Base-by-base conservation (phyloP, 2,329 filamentous ascomycete genomes). In the Pseudogymnoascus sp. region DNA sequence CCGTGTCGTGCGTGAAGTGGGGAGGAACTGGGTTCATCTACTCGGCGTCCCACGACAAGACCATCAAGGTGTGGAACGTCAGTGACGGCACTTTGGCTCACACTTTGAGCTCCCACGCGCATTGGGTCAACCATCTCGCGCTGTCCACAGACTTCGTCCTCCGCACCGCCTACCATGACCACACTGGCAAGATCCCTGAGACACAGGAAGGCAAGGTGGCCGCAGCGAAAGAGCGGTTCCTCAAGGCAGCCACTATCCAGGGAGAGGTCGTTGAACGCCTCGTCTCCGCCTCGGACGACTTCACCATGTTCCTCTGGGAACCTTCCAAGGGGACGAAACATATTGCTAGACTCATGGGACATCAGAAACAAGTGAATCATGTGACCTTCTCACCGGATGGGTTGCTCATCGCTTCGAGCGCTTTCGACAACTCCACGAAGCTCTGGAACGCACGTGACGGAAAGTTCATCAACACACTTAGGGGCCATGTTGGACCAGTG, bases 281-380 rank as follows among this genome's bases (percentile, higher is more conserved):
- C 3, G 90, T 96, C 2, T 96, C 92, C 7, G 95, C 93, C 2
- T 93, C 89, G 67, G 95, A 97, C 72, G 95, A 99, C 75, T 96
- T 93, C 74, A 96, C 93, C 5, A 93, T 99, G 83, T 96, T 92
- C 73, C 82, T 99, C 6, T 99, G 93, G 93, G 90, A 96, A 64
- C 93, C 93, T 0, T 81, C 87, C 8, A 81, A 80, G 45, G 87
- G 88, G 3, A 90, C 81, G 6, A 97, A 97, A 74, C 93, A 93
- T 0, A 80, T 97, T 3, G 89, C 90, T n/a, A 83, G 92, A 35
- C 83, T 97, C 77, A 77, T 91, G n/a, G 95, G 95, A 1, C 95
- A 99, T 71, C 91, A 97, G 74, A 97, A 97, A 77, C 90, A 93
- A 72, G 93, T 97, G 68, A 97, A 97, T 74, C 90, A 97, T 73